phyloP scores from a whole-genome alignment of 768 basidiomycete genomes.

The Krasilnikovozyma curviuscula region DNA sequence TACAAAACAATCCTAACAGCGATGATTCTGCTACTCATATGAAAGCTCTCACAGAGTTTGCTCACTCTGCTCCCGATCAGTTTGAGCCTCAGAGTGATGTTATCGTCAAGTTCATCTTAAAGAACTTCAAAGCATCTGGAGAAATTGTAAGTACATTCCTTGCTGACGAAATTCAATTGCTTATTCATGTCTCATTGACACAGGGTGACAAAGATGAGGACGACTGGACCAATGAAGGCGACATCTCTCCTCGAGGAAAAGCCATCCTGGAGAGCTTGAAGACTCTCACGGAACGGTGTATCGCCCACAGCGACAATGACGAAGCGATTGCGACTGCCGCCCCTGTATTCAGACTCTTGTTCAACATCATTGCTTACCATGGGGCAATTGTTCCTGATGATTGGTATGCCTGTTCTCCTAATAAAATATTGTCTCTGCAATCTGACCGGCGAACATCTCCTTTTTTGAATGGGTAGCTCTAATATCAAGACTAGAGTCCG shows the following conservation, averaged over 20 bases:
- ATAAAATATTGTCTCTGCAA: too few relatives aligned
- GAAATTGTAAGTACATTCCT: background rate
- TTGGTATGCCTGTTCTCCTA: too few relatives aligned
- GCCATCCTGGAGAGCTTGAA: constrained; percentile 63
- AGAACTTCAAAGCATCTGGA: constrained; percentile 15
- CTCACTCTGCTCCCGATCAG: constrained; percentile 43
- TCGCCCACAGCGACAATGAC: constrained; percentile 43
- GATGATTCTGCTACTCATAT: constrained; percentile 40
- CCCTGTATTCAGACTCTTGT: constrained; percentile 59
- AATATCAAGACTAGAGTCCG: constrained; percentile 51
- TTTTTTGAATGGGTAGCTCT: background rate
- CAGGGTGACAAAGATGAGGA: constrained; percentile 20
- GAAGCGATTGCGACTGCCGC: constrained; percentile 46
- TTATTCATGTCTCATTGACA: background rate
- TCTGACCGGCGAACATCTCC: too few relatives aligned
- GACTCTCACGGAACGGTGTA: constrained; percentile 57
- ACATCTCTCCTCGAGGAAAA: constrained; percentile 38
- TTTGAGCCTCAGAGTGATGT: constrained; percentile 63
- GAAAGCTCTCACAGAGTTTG: constrained; percentile 54
- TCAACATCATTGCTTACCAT: constrained; percentile 36
- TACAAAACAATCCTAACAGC: constrained; percentile 23
- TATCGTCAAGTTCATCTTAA: constrained; percentile 44
- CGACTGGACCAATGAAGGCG: constrained; percentile 59
- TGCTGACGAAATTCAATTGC: background rate
- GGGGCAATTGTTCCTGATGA: too few relatives aligned